A percentile compares a stretch with the other conserved stretches of the same genome.
phyloP scores from a whole-genome alignment of 768 basidiomycete genomes.

The Leccinum ochraceum region DNA sequence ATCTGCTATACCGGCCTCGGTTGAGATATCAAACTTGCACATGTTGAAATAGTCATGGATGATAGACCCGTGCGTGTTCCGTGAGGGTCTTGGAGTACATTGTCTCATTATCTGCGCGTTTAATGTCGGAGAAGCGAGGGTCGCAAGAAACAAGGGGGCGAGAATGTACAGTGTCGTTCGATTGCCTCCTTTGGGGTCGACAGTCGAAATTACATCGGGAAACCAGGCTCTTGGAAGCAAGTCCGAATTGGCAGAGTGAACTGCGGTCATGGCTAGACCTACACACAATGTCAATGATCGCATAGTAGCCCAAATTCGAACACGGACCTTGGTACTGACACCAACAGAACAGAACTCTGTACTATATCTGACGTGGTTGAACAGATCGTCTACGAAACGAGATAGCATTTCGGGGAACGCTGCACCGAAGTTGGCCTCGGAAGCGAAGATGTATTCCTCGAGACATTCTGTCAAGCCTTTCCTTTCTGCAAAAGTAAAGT shows the following conservation, averaged over 20 bases:
- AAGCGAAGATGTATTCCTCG: too few relatives aligned
- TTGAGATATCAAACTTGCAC: constrained; percentile 46
- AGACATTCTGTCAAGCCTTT: constrained; percentile 37
- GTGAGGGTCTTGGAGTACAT: constrained; percentile 31
- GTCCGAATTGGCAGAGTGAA: constrained; percentile 21
- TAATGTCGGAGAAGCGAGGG: constrained; percentile 31
- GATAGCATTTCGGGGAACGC: constrained; percentile 47
- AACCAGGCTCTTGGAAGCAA: constrained; percentile 26
- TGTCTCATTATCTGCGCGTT: constrained; percentile 29
- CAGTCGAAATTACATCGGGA: constrained; percentile 19
- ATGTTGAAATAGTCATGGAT: constrained; percentile 44
- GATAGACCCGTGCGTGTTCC: constrained; percentile 33
- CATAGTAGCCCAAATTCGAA: constrained; percentile 37
- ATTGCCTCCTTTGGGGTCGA: constrained; percentile 11
- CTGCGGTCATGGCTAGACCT: constrained; percentile 59
- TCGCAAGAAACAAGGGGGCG: constrained; percentile 52
- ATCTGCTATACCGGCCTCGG: constrained; percentile 39
- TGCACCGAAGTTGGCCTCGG: constrained; percentile 41
- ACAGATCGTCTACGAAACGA: constrained; percentile 57
- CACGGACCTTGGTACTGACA: constrained; percentile 55
- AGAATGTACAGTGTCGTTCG: constrained; percentile 49
- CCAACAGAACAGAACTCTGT: constrained; percentile 62
- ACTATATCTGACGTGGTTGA: constrained; percentile 66
- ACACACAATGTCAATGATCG: constrained; percentile 21
- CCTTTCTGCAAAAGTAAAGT: constrained; percentile 28